A percentile compares a stretch with the other conserved stretches of the same genome.
phyloP scores from a whole-genome alignment of 1,139 yeast species.

The Schwanniomyces etchellsii region DNA sequence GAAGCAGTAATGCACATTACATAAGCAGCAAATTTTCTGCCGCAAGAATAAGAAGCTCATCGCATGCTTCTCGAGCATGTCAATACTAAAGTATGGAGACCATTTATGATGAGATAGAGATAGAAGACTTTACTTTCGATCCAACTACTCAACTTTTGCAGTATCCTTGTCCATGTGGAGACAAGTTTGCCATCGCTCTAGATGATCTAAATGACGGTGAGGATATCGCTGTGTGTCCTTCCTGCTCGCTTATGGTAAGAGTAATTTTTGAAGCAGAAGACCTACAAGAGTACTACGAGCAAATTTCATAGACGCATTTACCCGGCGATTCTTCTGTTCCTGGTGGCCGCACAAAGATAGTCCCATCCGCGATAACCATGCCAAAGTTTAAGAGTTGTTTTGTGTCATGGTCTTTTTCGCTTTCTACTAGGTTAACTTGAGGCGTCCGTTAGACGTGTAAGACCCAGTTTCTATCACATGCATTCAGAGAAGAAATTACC shows the following conservation, averaged over 20 bases:
- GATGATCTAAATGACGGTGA: slow-evolving; percentile 90
- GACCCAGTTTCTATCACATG: no score
- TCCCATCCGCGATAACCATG: neutral
- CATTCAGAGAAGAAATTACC: no score
- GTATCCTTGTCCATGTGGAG: slow-evolving; percentile 99
- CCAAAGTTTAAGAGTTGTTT: no score
- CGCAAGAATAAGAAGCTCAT: no score
- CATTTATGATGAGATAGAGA: slow-evolving; percentile 90
- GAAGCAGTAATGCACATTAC: no score
- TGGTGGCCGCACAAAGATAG: no score
- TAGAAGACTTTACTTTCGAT: slow-evolving; percentile 93
- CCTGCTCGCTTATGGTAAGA: slow-evolving; percentile 89
- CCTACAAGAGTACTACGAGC: slow-evolving; percentile 29
- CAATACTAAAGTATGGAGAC: slow-evolving; percentile 34
- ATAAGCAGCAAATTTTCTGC: no score
- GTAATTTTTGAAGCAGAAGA: slow-evolving; percentile 73
- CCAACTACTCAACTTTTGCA: slow-evolving; percentile 73
- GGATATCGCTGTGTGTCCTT: slow-evolving; percentile 93
- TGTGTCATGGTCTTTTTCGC: no score
- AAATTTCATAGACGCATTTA: slow-evolving; percentile 6
- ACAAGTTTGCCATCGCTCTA: slow-evolving; percentile 77
- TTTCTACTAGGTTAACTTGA: no score
- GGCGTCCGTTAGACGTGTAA: no score
- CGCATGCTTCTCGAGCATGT: slow-evolving; percentile 1
- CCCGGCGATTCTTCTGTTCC: no score